Conservation (phyloP, 202 grass and related monocot species). For the Hordeum pubiflorum region DNA sequence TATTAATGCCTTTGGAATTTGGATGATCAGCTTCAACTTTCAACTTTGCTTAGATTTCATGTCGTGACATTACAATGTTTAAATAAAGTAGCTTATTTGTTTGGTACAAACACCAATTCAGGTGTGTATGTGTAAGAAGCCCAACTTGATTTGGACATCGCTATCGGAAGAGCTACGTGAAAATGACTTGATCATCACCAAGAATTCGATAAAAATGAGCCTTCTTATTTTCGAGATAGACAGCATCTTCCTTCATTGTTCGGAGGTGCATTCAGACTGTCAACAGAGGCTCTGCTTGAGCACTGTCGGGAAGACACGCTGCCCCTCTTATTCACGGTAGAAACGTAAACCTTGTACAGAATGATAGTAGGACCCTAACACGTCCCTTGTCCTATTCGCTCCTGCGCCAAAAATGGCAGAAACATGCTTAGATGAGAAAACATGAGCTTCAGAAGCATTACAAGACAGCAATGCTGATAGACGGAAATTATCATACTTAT, state of each 20-base stretch:
- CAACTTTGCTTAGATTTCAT: background rate
- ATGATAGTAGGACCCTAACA: background rate
- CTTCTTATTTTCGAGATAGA: background rate
- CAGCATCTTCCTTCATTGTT: background rate
- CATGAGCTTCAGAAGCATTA: background rate
- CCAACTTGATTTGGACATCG: background rate
- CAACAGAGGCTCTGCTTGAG: background rate
- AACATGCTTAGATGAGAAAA: background rate
- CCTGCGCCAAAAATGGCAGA: background rate
- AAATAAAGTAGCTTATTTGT: slow-evolving; percentile 3
- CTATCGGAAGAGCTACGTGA: background rate
- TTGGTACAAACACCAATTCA: background rate
- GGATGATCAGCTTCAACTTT: background rate
- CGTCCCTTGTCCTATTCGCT: background rate
- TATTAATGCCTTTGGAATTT: background rate
- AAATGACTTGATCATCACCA: background rate
- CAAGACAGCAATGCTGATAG: background rate
- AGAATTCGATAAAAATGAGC: background rate
- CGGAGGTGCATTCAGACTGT: background rate
- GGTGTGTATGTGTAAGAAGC: background rate
- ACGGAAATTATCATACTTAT: background rate
- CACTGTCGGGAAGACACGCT: background rate
- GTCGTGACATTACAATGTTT: background rate
- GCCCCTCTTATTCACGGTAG: background rate
- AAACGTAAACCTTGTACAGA: background rate